Conservation (phyloP, 2,329 filamentous ascomycete species). For the Thielaviopsis populi region DNA sequence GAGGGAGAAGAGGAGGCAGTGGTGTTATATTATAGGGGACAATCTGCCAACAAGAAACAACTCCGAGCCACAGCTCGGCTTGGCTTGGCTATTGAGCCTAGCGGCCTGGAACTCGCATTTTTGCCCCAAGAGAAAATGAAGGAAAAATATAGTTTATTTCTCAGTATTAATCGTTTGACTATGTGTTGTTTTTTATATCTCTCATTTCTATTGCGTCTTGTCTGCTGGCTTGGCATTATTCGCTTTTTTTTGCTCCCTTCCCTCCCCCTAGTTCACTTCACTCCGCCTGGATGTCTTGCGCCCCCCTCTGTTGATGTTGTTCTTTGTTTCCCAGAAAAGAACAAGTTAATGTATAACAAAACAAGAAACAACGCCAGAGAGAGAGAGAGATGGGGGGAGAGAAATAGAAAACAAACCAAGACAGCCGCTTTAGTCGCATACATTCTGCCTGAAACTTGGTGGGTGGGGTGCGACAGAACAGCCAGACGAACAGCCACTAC, state of each 20-base stretch:
- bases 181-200: not conserved
- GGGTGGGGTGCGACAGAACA: not conserved
- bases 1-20: not conserved
- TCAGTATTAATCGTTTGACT: not conserved
- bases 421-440: not conserved
- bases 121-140: not conserved
- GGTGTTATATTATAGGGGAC: conserved; percentile 1
- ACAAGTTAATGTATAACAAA: not conserved
- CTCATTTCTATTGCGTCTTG: not conserved
- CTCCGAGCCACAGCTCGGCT: not conserved
- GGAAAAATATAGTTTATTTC: not conserved
- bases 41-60: not conserved
- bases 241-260: not conserved
- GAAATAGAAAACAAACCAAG: not conserved
- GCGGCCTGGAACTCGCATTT: not conserved
- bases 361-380: not conserved
- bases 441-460: not conserved
- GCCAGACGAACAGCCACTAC: not conserved
- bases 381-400: not conserved
- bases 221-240: not conserved
- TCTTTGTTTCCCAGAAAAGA: not conserved
- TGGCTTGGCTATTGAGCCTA: not conserved
- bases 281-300: no score
- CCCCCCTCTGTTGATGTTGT: no score
- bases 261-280: not conserved